These are phyloP conservation scores for Isoetes taiwanensis DNA, from an alignment of 75 land plant genomes.

Conservation along the genomic window DNA sequence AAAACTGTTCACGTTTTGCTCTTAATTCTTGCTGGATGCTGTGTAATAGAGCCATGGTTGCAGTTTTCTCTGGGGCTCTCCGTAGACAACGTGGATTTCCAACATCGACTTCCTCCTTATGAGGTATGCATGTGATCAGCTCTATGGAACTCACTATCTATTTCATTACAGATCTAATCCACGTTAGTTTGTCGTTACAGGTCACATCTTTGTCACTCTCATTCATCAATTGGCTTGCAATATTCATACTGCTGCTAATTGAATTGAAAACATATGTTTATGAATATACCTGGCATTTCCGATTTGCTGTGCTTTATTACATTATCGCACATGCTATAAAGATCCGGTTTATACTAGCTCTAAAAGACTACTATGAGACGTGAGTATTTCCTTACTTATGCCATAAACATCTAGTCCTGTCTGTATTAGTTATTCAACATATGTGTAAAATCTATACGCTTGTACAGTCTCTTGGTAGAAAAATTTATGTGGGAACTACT, in stretches of 20 bases:
- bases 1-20: constrained; percentile 35
- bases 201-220: constrained; percentile 36
- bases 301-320: constrained; percentile 72
- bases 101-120: constrained; percentile 51
- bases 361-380: constrained; percentile 42
- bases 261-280: constrained; percentile 64
- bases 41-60: constrained; percentile 50
- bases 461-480: too few relatives aligned
- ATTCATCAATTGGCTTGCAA: constrained; percentile 52
- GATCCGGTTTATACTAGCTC: constrained; percentile 41
- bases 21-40: constrained; percentile 42
- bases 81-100: constrained; percentile 47
- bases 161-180: too few relatives aligned
- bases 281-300: constrained; percentile 68
- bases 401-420: too few relatives aligned
- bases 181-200: constrained; percentile 24
- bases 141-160: too few relatives aligned
- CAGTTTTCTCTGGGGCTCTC: constrained; percentile 64
- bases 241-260: constrained; percentile 39
- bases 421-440: too few relatives aligned
- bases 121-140: constrained; percentile 48
- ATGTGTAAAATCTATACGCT: too few relatives aligned
- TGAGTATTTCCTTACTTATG: too few relatives aligned
- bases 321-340: constrained; percentile 62
- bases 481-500: too few relatives aligned